Evolutionary conservation across 176 grass and related monocot species (phyloP).

Genomic region (Oryza officinalis): DNA sequence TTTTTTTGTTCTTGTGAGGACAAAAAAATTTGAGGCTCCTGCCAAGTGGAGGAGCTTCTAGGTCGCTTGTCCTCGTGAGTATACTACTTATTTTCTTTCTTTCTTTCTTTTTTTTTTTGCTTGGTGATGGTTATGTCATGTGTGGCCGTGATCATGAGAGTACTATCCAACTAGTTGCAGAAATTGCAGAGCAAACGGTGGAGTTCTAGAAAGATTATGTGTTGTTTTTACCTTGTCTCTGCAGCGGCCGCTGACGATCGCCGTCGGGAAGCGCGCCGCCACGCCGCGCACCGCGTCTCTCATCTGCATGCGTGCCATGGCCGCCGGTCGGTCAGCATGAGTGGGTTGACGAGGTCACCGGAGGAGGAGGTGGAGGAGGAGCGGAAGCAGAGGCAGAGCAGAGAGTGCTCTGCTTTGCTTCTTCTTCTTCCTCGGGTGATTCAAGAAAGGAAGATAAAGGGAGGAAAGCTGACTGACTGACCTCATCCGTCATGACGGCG

Average conservation of each 20-base stretch:
- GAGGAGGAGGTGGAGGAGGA: background rate
- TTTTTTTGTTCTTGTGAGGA: no score
- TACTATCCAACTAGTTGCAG: background rate
- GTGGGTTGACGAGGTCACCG: background rate
- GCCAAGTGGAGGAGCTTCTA: slow-evolving; percentile 36
- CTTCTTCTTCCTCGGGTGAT: background rate
- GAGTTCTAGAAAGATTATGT: background rate
- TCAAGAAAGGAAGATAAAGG: background rate
- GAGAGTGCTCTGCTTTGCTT: slow-evolving; percentile 35
- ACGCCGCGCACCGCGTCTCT: slow-evolving; percentile 61
- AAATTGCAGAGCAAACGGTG: background rate
- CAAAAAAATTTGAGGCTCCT: background rate
- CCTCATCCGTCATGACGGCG: slow-evolving; percentile 81
- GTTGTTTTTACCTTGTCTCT: slow-evolving; percentile 55
- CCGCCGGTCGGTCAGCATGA: background rate
- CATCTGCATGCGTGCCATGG: slow-evolving; percentile 47
- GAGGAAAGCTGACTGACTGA: slow-evolving; percentile 24
- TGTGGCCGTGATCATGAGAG: slow-evolving; percentile 5
- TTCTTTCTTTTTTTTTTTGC: background rate
- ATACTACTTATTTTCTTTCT: background rate
- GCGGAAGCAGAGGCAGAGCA: background rate
- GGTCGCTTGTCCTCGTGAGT: background rate
- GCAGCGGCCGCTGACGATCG: slow-evolving; percentile 78
- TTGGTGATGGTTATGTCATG: background rate
- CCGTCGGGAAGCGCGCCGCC: slow-evolving; percentile 68